Base-by-base conservation (phyloP, 2,329 filamentous ascomycete species). In the Alternaria triticina region DNA sequence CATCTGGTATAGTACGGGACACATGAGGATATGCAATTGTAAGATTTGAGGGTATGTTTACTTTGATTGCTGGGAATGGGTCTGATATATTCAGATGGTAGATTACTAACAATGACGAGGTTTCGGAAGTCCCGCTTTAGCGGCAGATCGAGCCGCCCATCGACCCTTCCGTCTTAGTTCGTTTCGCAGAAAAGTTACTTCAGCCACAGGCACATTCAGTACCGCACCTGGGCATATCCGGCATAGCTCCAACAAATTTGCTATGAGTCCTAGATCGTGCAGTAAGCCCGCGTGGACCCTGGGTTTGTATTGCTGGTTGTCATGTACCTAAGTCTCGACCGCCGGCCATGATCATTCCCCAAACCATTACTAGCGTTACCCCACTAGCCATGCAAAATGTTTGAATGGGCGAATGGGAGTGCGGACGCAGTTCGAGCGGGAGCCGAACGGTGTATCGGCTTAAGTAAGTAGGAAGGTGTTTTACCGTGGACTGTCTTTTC, bases 301-400 rank as follows among this genome's bases (percentile, higher is more conserved):
- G 45, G 46, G 59, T 30, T 12, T 28, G 27, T 20, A 23, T 36
- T 52, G 56, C 44, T 62, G 20, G 30, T 22, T 22, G 46, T 23
- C 9, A 40, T 40, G 36, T 40, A 30, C 20, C 40, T 9, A 59
- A 43, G 27, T 40, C 55, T 54, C 54, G 59, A 54, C 56, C 49
- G 50, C 27, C 40, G 20, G 57, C 51, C 51, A 33, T 59, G 36
- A 62, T 55, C 54, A 23, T 66, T 58, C 54, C 61, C 62, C 50
- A 59, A 70, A 62, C 60, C 58, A 64, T 50, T 28, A 30, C 66
- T 74, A 73, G 71, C 65, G 69, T 54, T 36, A 64, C 71, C 73
- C 71, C 69, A 70, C 71, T 59, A 61, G 55, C 15, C 45, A 55
- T 44, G 51, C 47, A 70, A 69, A 73, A 57, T 46, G 58, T 58